phyloP scores from a whole-genome alignment of 352 stramenopile genomes.

The Globisporangium irregulare region DNA sequence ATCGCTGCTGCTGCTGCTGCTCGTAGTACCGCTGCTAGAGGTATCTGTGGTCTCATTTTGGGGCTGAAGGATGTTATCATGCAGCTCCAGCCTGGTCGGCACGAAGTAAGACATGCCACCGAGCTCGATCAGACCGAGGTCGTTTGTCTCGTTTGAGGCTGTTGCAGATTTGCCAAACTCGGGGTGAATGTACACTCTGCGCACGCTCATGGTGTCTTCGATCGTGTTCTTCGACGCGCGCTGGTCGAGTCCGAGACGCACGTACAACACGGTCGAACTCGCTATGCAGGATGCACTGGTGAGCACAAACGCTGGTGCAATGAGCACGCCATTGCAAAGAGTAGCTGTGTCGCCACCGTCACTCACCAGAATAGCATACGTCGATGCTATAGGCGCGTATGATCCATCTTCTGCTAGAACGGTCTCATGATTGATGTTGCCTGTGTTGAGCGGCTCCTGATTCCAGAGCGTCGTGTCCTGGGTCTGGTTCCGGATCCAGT shows the following conservation, averaged over 20 bases:
- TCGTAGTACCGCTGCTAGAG: not conserved
- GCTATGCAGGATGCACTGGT: conserved; percentile 3
- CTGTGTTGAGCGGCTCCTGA: not conserved
- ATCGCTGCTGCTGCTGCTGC: not conserved
- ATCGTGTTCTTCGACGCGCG: not conserved
- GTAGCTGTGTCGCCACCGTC: not conserved
- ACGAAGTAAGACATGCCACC: conserved; percentile 11
- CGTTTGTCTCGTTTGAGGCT: not conserved
- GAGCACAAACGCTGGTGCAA: conserved; percentile 5
- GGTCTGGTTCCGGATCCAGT: conserved; percentile 9
- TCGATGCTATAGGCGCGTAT: not conserved
- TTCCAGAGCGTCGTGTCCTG: conserved; percentile 6
- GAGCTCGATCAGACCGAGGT: conserved; percentile 14
- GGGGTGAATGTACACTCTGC: conserved; percentile 8
- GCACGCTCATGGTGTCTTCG: conserved; percentile 10
- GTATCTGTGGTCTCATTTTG: not conserved
- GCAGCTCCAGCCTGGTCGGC: not conserved
- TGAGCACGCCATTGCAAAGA: conserved; percentile 7
- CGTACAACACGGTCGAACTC: conserved; percentile 3
- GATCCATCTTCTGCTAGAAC: not conserved
- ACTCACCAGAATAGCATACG: conserved; percentile 6
- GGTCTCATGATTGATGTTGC: not conserved
- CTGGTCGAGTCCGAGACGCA: conserved; percentile 6
- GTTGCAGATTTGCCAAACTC: not conserved
- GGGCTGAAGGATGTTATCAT: conserved; percentile 5